These are phyloP conservation scores for Diaporthe destruens DNA, from an alignment of 2,329 filamentous ascomycete genomes.

Conservation along the genomic window DNA sequence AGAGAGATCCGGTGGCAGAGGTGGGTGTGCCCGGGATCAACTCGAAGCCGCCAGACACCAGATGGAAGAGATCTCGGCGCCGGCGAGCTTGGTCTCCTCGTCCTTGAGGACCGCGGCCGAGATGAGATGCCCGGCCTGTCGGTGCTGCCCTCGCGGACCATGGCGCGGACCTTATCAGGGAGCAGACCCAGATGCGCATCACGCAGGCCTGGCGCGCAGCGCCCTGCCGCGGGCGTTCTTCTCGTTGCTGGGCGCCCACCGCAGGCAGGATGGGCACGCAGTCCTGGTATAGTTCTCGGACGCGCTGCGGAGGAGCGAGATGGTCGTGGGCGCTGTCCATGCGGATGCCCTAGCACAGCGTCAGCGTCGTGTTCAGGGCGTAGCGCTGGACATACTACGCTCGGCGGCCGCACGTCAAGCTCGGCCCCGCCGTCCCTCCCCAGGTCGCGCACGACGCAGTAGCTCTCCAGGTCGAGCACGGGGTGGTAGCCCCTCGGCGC, in stretches of 20 bases:
- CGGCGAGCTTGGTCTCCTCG: constrained; percentile 63
- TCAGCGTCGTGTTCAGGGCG: constrained; percentile 66
- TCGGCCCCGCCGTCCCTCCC: constrained; percentile 58
- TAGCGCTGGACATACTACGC: constrained; percentile 68
- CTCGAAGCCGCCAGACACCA: constrained; percentile 67
- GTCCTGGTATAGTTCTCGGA: constrained; percentile 66
- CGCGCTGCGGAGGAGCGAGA: constrained; percentile 62
- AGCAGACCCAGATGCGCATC: constrained; percentile 64
- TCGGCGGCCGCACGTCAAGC: constrained; percentile 59
- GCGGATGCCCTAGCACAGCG: constrained; percentile 66
- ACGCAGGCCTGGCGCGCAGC: constrained; percentile 59
- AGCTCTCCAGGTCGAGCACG: constrained; percentile 67
- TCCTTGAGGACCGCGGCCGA: constrained; percentile 66
- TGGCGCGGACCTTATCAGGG: constrained; percentile 62
- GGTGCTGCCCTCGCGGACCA: constrained; percentile 63
- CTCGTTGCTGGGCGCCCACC: constrained; percentile 65
- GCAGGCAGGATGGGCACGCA: constrained; percentile 63
- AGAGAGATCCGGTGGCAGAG: constrained; percentile 62
- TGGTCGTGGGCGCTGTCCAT: constrained; percentile 68
- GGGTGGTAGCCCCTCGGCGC: constrained; percentile 62
- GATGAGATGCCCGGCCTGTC: constrained; percentile 69
- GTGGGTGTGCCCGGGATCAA: constrained; percentile 67
- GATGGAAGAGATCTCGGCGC: constrained; percentile 66
- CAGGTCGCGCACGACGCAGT: constrained; percentile 63
- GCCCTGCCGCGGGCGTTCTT: constrained; percentile 62